Conservation (phyloP, 2,329 filamentous ascomycete species). For the Escovopsis sp. region DNA sequence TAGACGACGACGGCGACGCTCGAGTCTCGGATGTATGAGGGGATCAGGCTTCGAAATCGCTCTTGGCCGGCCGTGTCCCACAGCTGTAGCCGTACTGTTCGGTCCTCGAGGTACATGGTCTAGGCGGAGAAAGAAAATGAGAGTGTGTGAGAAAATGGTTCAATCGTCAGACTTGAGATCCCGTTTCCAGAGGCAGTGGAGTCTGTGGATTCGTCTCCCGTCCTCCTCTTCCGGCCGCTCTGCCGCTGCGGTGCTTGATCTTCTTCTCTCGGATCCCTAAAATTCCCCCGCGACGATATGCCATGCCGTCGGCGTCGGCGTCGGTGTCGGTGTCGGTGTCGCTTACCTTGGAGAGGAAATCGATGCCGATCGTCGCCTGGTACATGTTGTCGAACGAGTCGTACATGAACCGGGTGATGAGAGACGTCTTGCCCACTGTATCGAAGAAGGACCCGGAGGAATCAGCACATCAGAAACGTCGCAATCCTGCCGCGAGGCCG, state of each 20-base stretch:
- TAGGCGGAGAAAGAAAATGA: conserved; percentile 3
- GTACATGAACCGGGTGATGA: conserved; percentile 99
- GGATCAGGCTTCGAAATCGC: conserved; percentile 90
- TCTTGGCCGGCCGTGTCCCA: conserved; percentile 99
- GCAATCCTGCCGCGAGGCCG: too few relatives aligned
- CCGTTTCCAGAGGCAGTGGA: too few relatives aligned
- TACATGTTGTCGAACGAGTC: conserved; percentile 99
- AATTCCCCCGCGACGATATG: too few relatives aligned
- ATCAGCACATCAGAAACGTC: too few relatives aligned
- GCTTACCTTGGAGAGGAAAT: conserved; percentile 89
- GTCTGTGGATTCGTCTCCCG: not conserved
- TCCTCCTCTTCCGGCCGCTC: not conserved
- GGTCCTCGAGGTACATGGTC: conserved; percentile 99
- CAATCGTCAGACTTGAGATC: too few relatives aligned
- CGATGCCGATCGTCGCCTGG: conserved; percentile 97
- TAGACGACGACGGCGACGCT: conserved; percentile 97
- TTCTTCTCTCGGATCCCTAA: too few relatives aligned
- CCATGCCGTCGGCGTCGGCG: not conserved
- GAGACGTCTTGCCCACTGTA: conserved; percentile 90
- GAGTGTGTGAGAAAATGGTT: too few relatives aligned
- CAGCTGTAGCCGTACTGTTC: conserved; percentile 89
- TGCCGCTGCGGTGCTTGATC: not conserved
- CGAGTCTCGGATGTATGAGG: conserved; percentile 96
- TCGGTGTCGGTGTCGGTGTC: too few relatives aligned
- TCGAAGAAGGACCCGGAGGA: not conserved